Evolutionary conservation across 2,329 filamentous ascomycete genomes (phyloP), one percentile per base, ranked within the genome.

Genomic region (Fusarium armeniacum): DNA sequence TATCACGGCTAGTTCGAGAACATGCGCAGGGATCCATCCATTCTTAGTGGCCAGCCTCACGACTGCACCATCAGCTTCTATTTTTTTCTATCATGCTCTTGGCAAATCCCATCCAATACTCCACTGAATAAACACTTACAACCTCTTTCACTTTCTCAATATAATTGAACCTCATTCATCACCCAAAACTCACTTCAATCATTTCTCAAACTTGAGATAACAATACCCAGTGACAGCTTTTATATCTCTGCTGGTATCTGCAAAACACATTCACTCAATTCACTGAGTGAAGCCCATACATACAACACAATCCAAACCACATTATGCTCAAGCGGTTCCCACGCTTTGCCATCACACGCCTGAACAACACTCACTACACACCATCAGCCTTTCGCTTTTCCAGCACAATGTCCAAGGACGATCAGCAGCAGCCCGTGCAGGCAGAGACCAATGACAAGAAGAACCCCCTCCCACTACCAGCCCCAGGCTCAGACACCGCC

Each of bases 381-480:
- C 46, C 60, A 56, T 33, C 57, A 18, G 12, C 62, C 3, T 45
- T 43, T 44, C 56, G 61, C 38, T 40, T 69, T 40, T 66, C 58
- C 16, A 49, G 53, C 30, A 58, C 60, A 53, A 57, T 67, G 63
- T 26, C 45, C 24, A 55, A 49, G 22, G 38, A 53, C 36, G 36
- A 58, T 40, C 60, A 59, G 8, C 67, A 58, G 16, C 33, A 51
- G 24, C 49, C 35, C 18, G 16, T 22, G 13, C 68, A 56, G 33
- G 32, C 57, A 54, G 45, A 46, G 30, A 26, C 33, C 35, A 63
- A 68, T 53, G 38, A 53, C 22, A 50, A 43, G 36, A 69, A 61
- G 18, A 61, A 44, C 12, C 61, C 58, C 50, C 57, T 45, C 15
- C 58, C 44, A 51, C 43, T 78, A 12, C 76, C 78, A 20, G 74